Evolutionary conservation across 2,329 filamentous ascomycete species (phyloP).

Genomic region (Aureobasidium melanogenum): DNA sequence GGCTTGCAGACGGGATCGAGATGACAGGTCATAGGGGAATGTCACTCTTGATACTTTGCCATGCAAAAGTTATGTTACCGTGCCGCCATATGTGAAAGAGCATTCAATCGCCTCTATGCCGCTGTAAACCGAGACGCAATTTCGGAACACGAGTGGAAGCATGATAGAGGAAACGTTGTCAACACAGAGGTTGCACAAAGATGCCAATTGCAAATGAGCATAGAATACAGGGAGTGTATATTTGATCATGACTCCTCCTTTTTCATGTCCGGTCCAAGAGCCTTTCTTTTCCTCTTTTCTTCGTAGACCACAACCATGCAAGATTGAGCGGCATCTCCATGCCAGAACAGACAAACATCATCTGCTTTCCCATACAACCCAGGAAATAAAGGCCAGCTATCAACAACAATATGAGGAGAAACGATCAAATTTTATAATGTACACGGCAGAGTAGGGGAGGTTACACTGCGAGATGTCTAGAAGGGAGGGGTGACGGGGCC

Average conservation of each 20-base stretch:
- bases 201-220: constrained; percentile 1
- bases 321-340: neutral
- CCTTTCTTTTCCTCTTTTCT: neutral
- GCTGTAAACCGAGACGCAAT: neutral
- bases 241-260: constrained; percentile 3
- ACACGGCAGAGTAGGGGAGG: neutral
- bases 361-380: neutral
- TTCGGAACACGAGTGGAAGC: neutral
- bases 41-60: neutral
- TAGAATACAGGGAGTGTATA: constrained; percentile 3
- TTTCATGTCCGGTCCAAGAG: neutral
- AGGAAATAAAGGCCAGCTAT: neutral
- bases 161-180: neutral
- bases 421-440: constrained; percentile 11
- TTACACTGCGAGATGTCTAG: constrained; percentile 24
- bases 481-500: constrained; percentile 41
- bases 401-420: neutral
- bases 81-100: neutral
- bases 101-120: neutral
- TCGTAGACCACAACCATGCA: constrained; percentile 1
- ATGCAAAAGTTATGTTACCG: neutral
- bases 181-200: neutral
- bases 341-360: neutral
- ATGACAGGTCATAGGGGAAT: neutral
- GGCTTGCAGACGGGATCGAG: neutral